A percentile compares a stretch with the other conserved stretches of the same genome.
These are phyloP conservation scores for Phytophthora idaei DNA, from an alignment of 352 stramenopile genomes.

Conservation along the genomic window DNA sequence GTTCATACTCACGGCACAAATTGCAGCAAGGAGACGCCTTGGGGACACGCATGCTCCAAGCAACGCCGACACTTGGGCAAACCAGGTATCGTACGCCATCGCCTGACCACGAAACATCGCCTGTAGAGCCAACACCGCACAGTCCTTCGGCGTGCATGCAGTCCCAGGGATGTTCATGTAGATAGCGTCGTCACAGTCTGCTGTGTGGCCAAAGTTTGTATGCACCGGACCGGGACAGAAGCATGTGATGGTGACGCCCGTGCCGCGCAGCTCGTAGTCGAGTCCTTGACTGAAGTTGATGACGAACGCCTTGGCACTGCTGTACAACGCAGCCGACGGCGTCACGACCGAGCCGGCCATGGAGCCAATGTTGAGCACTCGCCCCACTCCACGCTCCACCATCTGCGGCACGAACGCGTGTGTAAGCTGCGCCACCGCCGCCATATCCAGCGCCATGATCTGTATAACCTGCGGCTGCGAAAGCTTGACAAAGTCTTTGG, in stretches of 20 bases:
- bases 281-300: slow-evolving; percentile 71
- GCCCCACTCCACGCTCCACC: slow-evolving; percentile 61
- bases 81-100: slow-evolving; percentile 55
- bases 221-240: slow-evolving; percentile 65
- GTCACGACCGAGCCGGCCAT: slow-evolving; percentile 57
- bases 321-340: slow-evolving; percentile 66
- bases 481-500: slow-evolving; percentile 43
- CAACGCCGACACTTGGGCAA: slow-evolving; percentile 40
- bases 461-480: slow-evolving; percentile 42
- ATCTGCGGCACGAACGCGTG: slow-evolving; percentile 70
- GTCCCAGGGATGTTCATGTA: slow-evolving; percentile 49
- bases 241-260: slow-evolving; percentile 69
- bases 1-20: slow-evolving; percentile 46
- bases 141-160: slow-evolving; percentile 47
- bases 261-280: slow-evolving; percentile 71
- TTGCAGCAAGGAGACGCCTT: slow-evolving; percentile 40
- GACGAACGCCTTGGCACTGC: slow-evolving; percentile 71
- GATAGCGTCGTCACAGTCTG: slow-evolving; percentile 46
- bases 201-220: slow-evolving; percentile 64
- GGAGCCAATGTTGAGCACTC: slow-evolving; percentile 80
- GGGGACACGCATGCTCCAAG: slow-evolving; percentile 43
- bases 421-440: slow-evolving; percentile 54
- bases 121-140: slow-evolving; percentile 48
- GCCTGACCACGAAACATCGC: slow-evolving; percentile 62
- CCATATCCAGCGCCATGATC: slow-evolving; percentile 68